Base-by-base conservation (phyloP, 2,329 filamentous ascomycete genomes). In the Metarhizium anisopliae region DNA sequence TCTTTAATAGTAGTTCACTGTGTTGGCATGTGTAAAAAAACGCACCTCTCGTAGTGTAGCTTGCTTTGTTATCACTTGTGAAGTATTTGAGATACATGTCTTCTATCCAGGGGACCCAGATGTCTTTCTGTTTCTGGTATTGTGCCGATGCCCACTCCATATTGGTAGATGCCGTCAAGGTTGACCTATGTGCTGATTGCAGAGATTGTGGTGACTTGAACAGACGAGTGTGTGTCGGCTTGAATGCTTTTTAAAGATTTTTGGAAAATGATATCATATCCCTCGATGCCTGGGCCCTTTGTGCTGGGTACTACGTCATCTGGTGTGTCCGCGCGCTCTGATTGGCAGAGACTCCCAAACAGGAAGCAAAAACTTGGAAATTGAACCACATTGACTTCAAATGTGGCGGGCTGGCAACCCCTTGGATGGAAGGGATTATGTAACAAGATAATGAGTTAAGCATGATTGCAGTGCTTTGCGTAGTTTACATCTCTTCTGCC, bases 91-190 rank as follows among this genome's bases (percentile, higher is more conserved):
- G 77, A 67, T 88, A 89, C 57, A 83, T 70, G 68, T 90, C 87
- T 69, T 90, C 86, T 56, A 89, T 74, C 86, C 87, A 90, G 1
- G 87, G 87, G 67, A 89, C 79, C 87, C 87, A 90, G 63, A 72
- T 78, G 66, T 90, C 85, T 70, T 90, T 89, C 68, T 89, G 83
- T 55, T 80, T 72, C 72, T 87, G 84, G 76, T 89, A 90, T 52
- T 79, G 82, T 56, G 83, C 70, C 67, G 78, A 82, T 58, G 78
- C 69, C 78, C 79, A 84, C 63, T 86, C 81, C 68, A 77, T 74
- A 57, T 62, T 51, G 29, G 2, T 25, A 10, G n/a, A n/a, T 47
- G n/a, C 5, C 7, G n/a, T 47, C 7, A 5, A 11, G 43, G 43
- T 10, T 47, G 18, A 7, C 11, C n/a, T 43, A 4, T 43, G n/a